Base-by-base conservation (phyloP, 2,329 filamentous ascomycete genomes). In the Aspergillus melleus region DNA sequence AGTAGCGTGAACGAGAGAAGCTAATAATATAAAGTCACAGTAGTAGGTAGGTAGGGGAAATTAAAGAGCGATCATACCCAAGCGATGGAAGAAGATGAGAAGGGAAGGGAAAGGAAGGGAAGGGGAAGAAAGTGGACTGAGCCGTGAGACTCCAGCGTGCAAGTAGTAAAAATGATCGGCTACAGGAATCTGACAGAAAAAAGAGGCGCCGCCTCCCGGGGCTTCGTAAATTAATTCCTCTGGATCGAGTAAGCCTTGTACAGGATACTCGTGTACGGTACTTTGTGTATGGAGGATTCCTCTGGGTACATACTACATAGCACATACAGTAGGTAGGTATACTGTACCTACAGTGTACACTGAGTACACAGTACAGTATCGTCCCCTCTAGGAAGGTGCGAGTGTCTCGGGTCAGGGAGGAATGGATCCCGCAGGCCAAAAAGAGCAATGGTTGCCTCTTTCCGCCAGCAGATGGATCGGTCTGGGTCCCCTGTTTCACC, bases 401-500 rank as follows among this genome's bases (percentile, higher is more conserved):
- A 29, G 6, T 29, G 26, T 29, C 26, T 29, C 26, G 6, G 6
- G 26, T 29, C 26, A 29, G 26, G 26, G 26, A 29, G 1, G 26
- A 8, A 29, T 36, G 32, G 5, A 36, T 12, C 11, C 10, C 14
- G 11, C 32, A 9, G 2, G 5, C 36, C 36, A 42, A 42, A 42
- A 42, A 8, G 14, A 42, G 36, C 36, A 42, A 42, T 42, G 14
- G 14, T 8, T n/a, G 14, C 36, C 16, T n/a, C 16, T 16, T 42
- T 36, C 32, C 16, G 14, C 16, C 14, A 2, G 36, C 16, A 8
- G 36, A 16, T 36, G 32, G 44, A 20, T 47, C 44, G 44, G 54
- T 56, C 54, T 49, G 49, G 54, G n/a, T 47, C 54, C 39, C 51
- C 47, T 55, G 57, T 59, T 59, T 59, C 57, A 59, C 44, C 19